These are phyloP conservation scores for Candida quercuum DNA, from an alignment of 805 yeast species.

Conservation along the genomic window DNA sequence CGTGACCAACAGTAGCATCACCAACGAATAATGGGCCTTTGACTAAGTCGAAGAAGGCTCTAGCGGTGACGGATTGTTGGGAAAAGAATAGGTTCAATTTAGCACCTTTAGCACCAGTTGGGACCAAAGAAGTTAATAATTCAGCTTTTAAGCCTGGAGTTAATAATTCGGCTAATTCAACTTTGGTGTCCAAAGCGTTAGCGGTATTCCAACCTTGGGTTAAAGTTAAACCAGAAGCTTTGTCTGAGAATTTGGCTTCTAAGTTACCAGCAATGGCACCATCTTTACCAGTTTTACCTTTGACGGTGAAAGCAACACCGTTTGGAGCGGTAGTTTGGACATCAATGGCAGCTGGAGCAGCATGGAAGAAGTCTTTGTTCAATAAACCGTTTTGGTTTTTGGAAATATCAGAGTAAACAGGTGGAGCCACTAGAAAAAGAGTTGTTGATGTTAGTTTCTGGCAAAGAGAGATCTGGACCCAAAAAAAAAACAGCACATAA, in stretches of 20 bases:
- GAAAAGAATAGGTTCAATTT: slow-evolving; percentile 86
- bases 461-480: too few relatives aligned
- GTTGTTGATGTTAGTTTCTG: background rate
- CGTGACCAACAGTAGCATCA: slow-evolving; percentile 92
- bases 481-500: too few relatives aligned
- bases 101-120: slow-evolving; percentile 81
- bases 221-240: slow-evolving; percentile 84
- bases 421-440: slow-evolving; percentile 64
- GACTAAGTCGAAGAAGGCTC: slow-evolving; percentile 90
- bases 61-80: slow-evolving; percentile 89
- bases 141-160: slow-evolving; percentile 95
- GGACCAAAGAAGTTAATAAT: slow-evolving; percentile 80
- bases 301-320: slow-evolving; percentile 91
- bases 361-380: slow-evolving; percentile 90
- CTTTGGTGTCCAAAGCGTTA: slow-evolving; percentile 85
- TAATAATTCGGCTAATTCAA: slow-evolving; percentile 86
- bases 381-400: slow-evolving; percentile 89
- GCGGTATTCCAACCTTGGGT: slow-evolving; percentile 98
- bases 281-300: slow-evolving; percentile 81
- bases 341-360: slow-evolving; percentile 80
- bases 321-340: slow-evolving; percentile 92
- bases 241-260: slow-evolving; percentile 91
- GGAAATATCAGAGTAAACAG: slow-evolving; percentile 90
- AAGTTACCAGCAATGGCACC: slow-evolving; percentile 81
- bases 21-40: slow-evolving; percentile 96